phyloP scores from a whole-genome alignment of 495 filamentous ascomycete species.

The Astrocystis sublimbata region DNA sequence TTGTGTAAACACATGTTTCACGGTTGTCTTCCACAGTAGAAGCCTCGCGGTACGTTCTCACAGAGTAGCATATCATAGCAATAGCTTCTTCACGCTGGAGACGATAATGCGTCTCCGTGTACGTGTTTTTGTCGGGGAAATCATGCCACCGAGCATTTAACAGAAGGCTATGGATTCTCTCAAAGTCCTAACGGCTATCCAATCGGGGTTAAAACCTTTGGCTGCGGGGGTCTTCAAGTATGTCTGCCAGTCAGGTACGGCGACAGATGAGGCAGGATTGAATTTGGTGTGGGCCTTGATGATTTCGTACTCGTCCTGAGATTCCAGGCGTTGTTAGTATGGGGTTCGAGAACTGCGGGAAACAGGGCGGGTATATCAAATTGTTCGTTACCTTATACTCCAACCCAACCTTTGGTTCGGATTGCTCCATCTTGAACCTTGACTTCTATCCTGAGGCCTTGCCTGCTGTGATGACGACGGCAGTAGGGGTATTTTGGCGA shows the following conservation, averaged over 20 bases:
- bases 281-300: slow-evolving; percentile 33
- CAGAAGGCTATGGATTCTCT: slow-evolving; percentile 36
- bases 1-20: slow-evolving; percentile 69
- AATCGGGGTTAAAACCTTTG: slow-evolving; percentile 38
- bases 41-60: slow-evolving; percentile 47
- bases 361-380: neutral
- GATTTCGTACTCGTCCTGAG: slow-evolving; percentile 27
- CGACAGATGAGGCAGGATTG: slow-evolving; percentile 16
- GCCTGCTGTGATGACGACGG: too few species aligned
- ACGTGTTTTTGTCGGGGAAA: slow-evolving; percentile 50
- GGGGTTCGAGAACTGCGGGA: too few species aligned
- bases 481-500: too few species aligned
- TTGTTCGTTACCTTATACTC: neutral
- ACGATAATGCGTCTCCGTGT: slow-evolving; percentile 64
- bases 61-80: slow-evolving; percentile 59
- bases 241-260: slow-evolving; percentile 40
- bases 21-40: slow-evolving; percentile 57
- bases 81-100: slow-evolving; percentile 66
- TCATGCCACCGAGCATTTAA: slow-evolving; percentile 37
- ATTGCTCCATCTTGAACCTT: slow-evolving; percentile 1
- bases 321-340: neutral
- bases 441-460: too few species aligned
- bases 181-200: slow-evolving; percentile 35
- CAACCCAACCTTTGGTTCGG: neutral
- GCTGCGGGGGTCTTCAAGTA: slow-evolving; percentile 48